phyloP scores from a whole-genome alignment of 2,329 filamentous ascomycete species.

The Dothistroma pini region DNA sequence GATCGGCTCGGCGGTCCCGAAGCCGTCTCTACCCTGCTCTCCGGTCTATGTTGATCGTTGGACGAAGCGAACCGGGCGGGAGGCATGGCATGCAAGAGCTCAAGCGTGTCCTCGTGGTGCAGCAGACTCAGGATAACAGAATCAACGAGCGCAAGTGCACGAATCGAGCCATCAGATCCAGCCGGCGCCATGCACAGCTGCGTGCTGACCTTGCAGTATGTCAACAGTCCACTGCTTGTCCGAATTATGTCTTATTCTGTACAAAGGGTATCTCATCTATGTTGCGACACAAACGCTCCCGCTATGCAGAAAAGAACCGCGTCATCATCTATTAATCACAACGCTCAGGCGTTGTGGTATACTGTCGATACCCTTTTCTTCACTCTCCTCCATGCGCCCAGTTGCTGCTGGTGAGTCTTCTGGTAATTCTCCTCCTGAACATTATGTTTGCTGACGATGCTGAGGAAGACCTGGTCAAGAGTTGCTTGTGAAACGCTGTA shows the following conservation, averaged over 20 bases:
- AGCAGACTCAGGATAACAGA: too few relatives aligned
- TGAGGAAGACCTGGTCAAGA: slow-evolving; percentile 84
- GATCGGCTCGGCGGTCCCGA: not conserved
- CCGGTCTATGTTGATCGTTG: too few relatives aligned
- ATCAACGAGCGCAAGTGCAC: too few relatives aligned
- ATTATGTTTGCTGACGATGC: slow-evolving; percentile 76
- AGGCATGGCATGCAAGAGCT: too few relatives aligned
- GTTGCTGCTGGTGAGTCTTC: slow-evolving; percentile 17
- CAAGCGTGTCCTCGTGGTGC: too few relatives aligned
- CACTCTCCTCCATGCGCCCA: slow-evolving; percentile 16
- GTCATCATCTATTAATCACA: not conserved
- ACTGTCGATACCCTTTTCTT: slow-evolving; percentile 15
- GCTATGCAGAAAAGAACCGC: not conserved
- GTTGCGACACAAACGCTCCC: not conserved
- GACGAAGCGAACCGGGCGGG: too few relatives aligned
- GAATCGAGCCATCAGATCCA: too few relatives aligned
- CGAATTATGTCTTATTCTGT: not conserved
- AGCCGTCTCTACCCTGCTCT: not conserved
- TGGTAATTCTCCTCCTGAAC: slow-evolving; percentile 64
- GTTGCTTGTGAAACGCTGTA: slow-evolving; percentile 86
- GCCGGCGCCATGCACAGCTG: too few relatives aligned
- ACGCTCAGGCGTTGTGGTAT: slow-evolving; percentile 21
- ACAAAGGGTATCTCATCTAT: not conserved
- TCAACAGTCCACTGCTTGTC: too few relatives aligned
- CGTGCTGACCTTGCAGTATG: too few relatives aligned